Evolutionary conservation across 495 filamentous ascomycete genomes (phyloP), one percentile per base, ranked within the genome.

Genomic region (Aspergillus heteromorphus): DNA sequence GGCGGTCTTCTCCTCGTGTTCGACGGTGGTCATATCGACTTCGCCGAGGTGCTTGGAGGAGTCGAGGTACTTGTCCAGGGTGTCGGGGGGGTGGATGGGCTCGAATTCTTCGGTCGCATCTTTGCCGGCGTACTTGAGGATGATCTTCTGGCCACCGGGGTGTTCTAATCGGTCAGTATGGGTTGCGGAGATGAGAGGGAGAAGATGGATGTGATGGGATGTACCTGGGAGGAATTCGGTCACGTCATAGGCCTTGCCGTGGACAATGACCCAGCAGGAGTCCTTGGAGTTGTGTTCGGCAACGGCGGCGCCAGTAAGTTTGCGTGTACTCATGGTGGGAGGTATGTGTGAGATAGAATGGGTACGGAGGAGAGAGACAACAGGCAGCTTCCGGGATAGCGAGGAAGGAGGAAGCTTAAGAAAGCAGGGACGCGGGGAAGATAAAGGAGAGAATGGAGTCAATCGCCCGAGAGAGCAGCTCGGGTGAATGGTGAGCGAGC

Each of bases 81-180:
- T 91, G 71, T 96, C 92, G 45, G 93, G 91, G 0, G 91, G 83
- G 73, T 97, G 92, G 36, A 97, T 87, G 68, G 92, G 92, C 69
- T 96, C 93, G 78, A 95, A 97, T 54, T 87, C 88, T 40, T 83
- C 78, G 49, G 91, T 96, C 27, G 89, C 89, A 72, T 95, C 90
- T 63, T 80, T 81, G 68, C 90, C 90, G 38, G 87, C 90, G 48
- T 91, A 87, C 71, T 92, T 91, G 41, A 88, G 79, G 29, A 95
- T 84, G 40, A 95, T 89, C 50, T 86, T 82, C 58, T 86, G 82
- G 62, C 90, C 90, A 58, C 92, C 91, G 17, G 91, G 91, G 64
- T 97, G 92, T 53, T 91, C 91, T 75, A 18, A 1, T 10, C 16
- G 20, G 30, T 41, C 25, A 48, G 48, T n/a, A 18, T 45, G 36